Base-by-base conservation (phyloP, 331 rosid genomes). In the Arachis monticola region DNA sequence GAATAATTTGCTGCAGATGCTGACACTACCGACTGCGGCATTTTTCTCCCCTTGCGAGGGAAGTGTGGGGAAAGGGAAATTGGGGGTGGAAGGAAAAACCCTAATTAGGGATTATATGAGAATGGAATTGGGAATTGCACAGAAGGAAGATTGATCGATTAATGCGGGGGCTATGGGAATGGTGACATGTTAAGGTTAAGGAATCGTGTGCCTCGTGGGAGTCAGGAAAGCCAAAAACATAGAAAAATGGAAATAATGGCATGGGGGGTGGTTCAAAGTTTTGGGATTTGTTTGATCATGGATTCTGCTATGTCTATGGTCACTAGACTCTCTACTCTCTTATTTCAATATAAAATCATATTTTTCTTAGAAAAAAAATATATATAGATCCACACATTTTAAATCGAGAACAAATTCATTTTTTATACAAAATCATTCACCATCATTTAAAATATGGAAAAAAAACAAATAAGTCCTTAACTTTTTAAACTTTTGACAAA, bases 1-100 rank as follows among this genome's bases (percentile, higher is more conserved):
- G 83, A 80, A 77, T 82, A 83, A 73, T 44, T 44, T 5, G 81
- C 44, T 38, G 32, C n/a, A 46, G 58, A 40, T 11, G 56, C 6
- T 40, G 56, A 10, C n/a, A 85, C 75, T 55, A 80, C 67, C 22
- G 91, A 77, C 45, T 80, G 86, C 0, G 70, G 67, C 81, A 78
- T 74, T 70, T 71, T 35, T 35, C 4, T 4, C 40, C 40, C 40
- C 40, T 35, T 59, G 11, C 40, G 12, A 74, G 71, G 74, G 69
- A 47, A 3, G 38, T 60, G 7, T 5, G 56, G 56, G 17, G 53
- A 10, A 10, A 6, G n/a, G 53, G 6, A 46, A 9, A 50, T 10
- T 50, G 13, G 78, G 86, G 77, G 8, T 58, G 32, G 75, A 8
- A 10, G 11, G 7, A 8, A 61, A 74, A 72, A 73, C 84, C 87